Evolutionary conservation across 257 asterid genomes (phyloP).

Genomic region (Coffea canephora): DNA sequence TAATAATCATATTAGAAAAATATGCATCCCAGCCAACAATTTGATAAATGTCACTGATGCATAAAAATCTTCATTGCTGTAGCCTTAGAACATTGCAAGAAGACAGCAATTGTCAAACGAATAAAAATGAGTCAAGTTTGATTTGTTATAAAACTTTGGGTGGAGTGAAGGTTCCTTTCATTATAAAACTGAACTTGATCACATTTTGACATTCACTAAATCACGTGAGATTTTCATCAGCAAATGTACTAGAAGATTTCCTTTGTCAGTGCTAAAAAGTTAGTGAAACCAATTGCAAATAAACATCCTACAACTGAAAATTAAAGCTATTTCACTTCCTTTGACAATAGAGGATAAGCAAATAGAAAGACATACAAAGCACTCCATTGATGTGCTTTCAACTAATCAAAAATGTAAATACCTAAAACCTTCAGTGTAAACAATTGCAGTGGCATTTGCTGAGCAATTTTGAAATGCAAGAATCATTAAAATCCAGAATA

Average conservation of each 20-base stretch:
- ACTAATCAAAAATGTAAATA: background rate
- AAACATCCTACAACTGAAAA: background rate
- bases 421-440: background rate
- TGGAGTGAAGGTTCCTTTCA: background rate
- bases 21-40: background rate
- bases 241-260: background rate
- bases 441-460: background rate
- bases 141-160: background rate
- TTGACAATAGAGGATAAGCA: background rate
- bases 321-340: background rate
- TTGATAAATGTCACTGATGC: background rate
- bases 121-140: background rate
- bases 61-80: background rate
- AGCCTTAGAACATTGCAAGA: background rate
- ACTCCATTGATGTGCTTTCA: background rate
- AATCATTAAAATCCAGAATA: background rate
- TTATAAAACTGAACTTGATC: background rate
- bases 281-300: background rate
- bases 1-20: background rate
- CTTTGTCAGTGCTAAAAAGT: background rate
- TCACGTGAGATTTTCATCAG: background rate
- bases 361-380: background rate
- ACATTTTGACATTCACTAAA: background rate
- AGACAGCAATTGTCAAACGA: background rate
- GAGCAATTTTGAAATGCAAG: background rate